These are phyloP conservation scores for Termitomyces sp. DNA, from an alignment of 768 basidiomycete species.

Conservation along the genomic window DNA sequence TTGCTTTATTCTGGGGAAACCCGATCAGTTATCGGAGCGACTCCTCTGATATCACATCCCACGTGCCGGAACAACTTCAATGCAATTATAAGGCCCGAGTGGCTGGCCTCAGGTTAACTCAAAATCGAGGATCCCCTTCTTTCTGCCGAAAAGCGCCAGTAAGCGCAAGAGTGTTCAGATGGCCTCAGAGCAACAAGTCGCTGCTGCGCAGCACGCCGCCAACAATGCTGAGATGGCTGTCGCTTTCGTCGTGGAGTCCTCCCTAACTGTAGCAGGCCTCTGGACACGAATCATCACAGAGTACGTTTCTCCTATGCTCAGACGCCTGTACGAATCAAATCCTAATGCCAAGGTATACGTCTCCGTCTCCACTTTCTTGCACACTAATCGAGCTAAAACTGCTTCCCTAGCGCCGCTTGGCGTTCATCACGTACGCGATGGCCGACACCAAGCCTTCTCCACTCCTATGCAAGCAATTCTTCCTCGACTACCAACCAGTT, in stretches of 20 bases:
- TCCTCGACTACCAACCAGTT: conserved; percentile 35
- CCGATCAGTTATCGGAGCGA: no score
- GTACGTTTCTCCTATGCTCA: conserved; percentile 47
- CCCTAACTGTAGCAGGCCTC: conserved; percentile 44
- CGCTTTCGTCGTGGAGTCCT: conserved; percentile 58
- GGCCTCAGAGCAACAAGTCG: conserved; percentile 5
- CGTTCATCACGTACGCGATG: conserved; percentile 58
- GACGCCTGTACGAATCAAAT: conserved; percentile 42
- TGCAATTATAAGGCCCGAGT: background rate
- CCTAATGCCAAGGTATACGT: conserved; percentile 31
- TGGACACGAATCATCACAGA: conserved; percentile 42
- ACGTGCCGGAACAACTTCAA: background rate
- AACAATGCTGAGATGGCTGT: conserved; percentile 29
- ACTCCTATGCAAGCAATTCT: conserved; percentile 52
- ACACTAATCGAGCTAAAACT: background rate
- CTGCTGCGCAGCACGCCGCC: background rate
- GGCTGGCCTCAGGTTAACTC: background rate
- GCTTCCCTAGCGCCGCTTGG: conserved; percentile 30
- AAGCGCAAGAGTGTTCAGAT: background rate
- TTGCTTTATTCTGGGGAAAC: no score
- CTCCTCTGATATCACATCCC: background rate
- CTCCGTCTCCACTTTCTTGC: background rate
- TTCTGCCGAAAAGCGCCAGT: background rate
- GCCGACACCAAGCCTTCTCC: conserved; percentile 51
- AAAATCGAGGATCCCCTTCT: background rate